Base-by-base conservation (phyloP, 345 rosid species). In the Eucalyptus albens region DNA sequence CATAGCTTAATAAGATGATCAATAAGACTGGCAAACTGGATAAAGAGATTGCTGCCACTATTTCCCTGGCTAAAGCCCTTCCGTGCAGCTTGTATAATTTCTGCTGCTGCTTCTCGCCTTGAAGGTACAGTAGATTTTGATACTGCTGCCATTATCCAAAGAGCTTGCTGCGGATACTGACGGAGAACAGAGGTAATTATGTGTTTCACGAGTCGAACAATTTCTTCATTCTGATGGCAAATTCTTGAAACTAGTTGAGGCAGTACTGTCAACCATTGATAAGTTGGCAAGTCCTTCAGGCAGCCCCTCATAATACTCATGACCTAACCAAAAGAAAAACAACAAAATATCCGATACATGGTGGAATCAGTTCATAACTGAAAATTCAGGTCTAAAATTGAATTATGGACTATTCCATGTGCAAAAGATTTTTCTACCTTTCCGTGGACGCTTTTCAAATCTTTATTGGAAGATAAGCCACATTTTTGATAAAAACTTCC, bases 191-290 rank as follows among this genome's bases (percentile, higher is more conserved):
- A 95, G 81, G 94, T 94, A 90, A 98, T 94, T 88, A 98, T 95
- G 88, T 89, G 94, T 91, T 96, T 97, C 90, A 97, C 97, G 91
- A 98, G 89, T 88, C 90, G 92, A 91, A 97, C 99, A 88, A 92
- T 93, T 87, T 98, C 98, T 89, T 93, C 97, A 91, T 97, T 98
- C 90, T 98, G 99, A 91, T 98, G 99, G 92, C 99, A 97, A 91
- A 98, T 97, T 92, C 99, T 95, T 90, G 99, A 98, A 90, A 97
- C 99, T 92, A 97, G 92, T 90, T 97, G 99, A 89, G 99, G 99
- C 92, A 97, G 91, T 86, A 97, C 97, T 40, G 98, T 93, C 92
- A 98, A 94, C 99, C 99, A 97, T 90, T 97, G 98, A 91, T 98
- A 94, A 59, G 98, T 93, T 40, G 99, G 99, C 92, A 98, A 94